Evolutionary conservation across 345 rosid species (phyloP).

Genomic region (Geranium rotundifolium): DNA sequence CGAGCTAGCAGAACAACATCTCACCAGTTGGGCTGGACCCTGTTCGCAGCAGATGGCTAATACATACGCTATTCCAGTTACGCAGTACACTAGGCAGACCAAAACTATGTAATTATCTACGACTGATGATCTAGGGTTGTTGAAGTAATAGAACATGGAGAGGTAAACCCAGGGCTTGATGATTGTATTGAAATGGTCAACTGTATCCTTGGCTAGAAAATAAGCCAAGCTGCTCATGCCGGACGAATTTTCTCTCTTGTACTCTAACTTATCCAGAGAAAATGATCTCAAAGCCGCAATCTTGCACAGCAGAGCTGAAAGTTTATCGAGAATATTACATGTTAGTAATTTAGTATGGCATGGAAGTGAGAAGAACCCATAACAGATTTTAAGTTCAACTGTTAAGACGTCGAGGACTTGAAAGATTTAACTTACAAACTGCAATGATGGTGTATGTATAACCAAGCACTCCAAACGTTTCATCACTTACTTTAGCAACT

Average conservation of each 20-base stretch:
- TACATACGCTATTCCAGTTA: conserved; percentile 75
- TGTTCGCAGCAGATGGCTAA: conserved; percentile 70
- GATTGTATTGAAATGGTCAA: conserved; percentile 79
- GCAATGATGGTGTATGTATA: conserved; percentile 92
- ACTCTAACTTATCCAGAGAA: conserved; percentile 76
- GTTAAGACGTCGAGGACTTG: background rate
- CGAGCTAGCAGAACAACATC: conserved; percentile 7
- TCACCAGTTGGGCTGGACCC: conserved; percentile 94
- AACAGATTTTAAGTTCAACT: too few species aligned
- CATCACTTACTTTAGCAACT: conserved; percentile 94
- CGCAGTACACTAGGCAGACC: conserved; percentile 80
- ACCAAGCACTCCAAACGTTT: conserved; percentile 84
- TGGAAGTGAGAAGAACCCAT: too few species aligned
- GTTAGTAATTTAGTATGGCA: background rate
- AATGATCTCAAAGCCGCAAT: conserved; percentile 93
- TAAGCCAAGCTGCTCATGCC: conserved; percentile 95
- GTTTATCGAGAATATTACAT: conserved; percentile 1
- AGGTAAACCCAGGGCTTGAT: conserved; percentile 83
- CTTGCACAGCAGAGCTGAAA: conserved; percentile 84
- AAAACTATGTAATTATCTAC: conserved; percentile 68
- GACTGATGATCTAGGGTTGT: conserved; percentile 79
- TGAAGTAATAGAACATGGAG: conserved; percentile 98
- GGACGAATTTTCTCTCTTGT: conserved; percentile 88
- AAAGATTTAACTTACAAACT: conserved; percentile 61
- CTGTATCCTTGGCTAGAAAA: conserved; percentile 81